phyloP scores from a whole-genome alignment of 176 grass and related monocot species.

The Rhynchospora pubera region DNA sequence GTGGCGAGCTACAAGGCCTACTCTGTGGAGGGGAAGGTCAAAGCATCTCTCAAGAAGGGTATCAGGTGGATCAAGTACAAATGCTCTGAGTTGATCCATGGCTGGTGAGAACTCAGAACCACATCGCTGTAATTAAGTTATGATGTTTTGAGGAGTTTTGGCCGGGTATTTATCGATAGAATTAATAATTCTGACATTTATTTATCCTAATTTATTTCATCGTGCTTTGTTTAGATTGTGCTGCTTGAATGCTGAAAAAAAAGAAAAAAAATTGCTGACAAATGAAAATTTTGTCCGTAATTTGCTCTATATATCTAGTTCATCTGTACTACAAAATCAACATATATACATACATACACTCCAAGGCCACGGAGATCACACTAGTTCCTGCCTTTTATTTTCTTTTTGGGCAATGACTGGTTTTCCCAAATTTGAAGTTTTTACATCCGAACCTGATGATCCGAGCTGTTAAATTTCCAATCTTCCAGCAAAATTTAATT shows the following conservation, averaged over 20 bases:
- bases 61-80: constrained; percentile 74
- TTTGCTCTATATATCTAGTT: neutral
- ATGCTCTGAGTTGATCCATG: constrained; percentile 72
- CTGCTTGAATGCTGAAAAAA: neutral
- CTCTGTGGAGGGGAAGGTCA: constrained; percentile 75
- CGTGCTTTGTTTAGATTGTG: neutral
- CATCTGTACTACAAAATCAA: too few species aligned
- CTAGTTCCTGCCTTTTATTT: too few species aligned
- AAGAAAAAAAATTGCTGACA: neutral
- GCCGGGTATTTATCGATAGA: neutral
- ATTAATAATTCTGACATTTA: neutral
- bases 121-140: constrained; percentile 10
- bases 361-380: too few species aligned
- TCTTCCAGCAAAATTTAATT: too few species aligned
- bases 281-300: neutral
- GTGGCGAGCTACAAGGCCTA: constrained; percentile 88
- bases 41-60: constrained; percentile 54
- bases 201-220: neutral
- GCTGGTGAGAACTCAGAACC: constrained; percentile 28
- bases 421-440: too few species aligned
- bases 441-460: too few species aligned
- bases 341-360: too few species aligned
- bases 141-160: neutral
- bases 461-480: too few species aligned
- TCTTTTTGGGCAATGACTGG: too few species aligned